Conservation (phyloP, 2,329 filamentous ascomycete genomes). For the Arthrobotrys musiformis region DNA sequence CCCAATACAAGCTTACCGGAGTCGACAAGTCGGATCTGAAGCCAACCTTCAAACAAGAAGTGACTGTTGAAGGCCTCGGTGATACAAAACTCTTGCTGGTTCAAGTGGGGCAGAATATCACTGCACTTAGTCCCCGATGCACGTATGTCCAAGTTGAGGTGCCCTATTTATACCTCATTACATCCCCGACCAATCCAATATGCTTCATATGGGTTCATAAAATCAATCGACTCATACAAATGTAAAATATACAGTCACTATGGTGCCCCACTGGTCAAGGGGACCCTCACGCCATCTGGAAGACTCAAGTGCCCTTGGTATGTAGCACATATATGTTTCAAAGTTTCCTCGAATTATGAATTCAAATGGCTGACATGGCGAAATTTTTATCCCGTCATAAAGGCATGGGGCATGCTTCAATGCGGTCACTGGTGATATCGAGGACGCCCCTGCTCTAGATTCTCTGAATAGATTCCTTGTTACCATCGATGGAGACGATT, state of each 20-base stretch:
- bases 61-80: conserved; percentile 88
- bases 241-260: conserved; percentile 78
- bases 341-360: not conserved
- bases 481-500: conserved; percentile 79
- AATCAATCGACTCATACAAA: too few species aligned
- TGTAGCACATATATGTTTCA: conserved; percentile 64
- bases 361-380: not conserved
- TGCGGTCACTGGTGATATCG: conserved; percentile 86
- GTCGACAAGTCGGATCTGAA: conserved; percentile 77
- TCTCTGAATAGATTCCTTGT: conserved; percentile 85
- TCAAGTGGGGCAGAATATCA: conserved; percentile 78
- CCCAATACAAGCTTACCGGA: conserved; percentile 69
- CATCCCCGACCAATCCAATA: too few species aligned
- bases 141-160: conserved; percentile 61
- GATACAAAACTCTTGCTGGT: conserved; percentile 86
- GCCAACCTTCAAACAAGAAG: conserved; percentile 85
- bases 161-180: not conserved
- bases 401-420: conserved; percentile 83
- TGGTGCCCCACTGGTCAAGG: conserved; percentile 86
- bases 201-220: not conserved
- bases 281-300: conserved; percentile 82
- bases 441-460: conserved; percentile 91
- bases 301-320: conserved; percentile 95
- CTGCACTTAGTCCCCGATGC: conserved; percentile 85
- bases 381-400: conserved; percentile 13